Conservation (phyloP, 129 eudicot species). For the Pittosporum tobira region DNA sequence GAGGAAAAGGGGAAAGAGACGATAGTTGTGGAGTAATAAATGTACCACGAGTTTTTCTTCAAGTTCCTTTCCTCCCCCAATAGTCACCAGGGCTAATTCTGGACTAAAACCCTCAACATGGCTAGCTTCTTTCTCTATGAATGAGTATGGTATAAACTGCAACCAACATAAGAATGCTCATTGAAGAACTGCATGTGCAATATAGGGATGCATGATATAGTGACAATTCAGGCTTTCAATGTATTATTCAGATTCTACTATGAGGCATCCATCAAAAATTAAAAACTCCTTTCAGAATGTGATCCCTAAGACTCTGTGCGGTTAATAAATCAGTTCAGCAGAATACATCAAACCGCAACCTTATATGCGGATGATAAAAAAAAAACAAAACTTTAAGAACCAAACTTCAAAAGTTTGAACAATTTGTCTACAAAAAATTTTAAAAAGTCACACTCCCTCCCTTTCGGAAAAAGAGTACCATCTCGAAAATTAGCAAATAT, state of each 20-base stretch:
- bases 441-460: too few species aligned
- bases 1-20: neutral
- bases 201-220: neutral
- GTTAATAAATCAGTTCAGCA: neutral
- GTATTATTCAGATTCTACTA: neutral
- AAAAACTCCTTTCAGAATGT: neutral
- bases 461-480: too few species aligned
- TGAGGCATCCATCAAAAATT: neutral
- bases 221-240: too few species aligned
- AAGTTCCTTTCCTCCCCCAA: conserved; percentile 99
- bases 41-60: conserved; percentile 99
- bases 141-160: conserved; percentile 96
- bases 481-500: too few species aligned
- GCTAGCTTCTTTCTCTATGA: conserved; percentile 98
- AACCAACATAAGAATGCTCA: conserved; percentile 1
- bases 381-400: too few species aligned
- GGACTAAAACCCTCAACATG: conserved; percentile 99
- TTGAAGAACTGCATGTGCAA: conserved; percentile 2
- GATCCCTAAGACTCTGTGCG: neutral
- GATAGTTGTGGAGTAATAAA: conserved; percentile 6
- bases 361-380: too few species aligned
- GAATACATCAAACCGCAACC: too few species aligned
- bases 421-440: too few species aligned
- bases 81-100: conserved; percentile 92
- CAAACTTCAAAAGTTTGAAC: too few species aligned